These are phyloP conservation scores for Suillus spraguei DNA, from an alignment of 768 basidiomycete species.

Conservation along the genomic window DNA sequence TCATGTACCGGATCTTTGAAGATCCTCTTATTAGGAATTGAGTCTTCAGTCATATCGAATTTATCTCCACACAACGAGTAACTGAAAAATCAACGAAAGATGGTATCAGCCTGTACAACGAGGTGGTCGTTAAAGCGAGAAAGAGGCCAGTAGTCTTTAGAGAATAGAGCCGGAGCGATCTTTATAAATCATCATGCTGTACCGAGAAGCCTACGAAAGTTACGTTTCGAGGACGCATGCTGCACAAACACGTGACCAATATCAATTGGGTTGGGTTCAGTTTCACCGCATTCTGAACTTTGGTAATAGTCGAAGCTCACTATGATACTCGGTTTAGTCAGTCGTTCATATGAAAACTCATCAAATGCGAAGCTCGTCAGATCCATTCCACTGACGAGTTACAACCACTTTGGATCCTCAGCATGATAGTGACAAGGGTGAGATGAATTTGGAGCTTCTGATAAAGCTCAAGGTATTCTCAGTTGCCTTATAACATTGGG, in stretches of 20 bases:
- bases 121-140: neutral
- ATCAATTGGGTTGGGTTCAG: neutral
- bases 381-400: neutral
- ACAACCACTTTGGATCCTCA: neutral
- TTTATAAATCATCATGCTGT: neutral
- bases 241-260: conserved; percentile 1
- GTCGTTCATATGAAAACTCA: neutral
- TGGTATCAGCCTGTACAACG: neutral
- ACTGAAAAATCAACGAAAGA: neutral
- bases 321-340: neutral
- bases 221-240: neutral
- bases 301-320: neutral
- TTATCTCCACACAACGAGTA: neutral
- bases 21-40: conserved; percentile 18
- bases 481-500: neutral
- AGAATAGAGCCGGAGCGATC: neutral
- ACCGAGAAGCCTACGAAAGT: conserved; percentile 2
- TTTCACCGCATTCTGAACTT: neutral
- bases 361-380: neutral
- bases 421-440: neutral
- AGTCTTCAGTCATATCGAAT: conserved; percentile 10
- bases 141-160: neutral
- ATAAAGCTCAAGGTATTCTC: conserved; percentile 2
- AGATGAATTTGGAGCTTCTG: neutral
- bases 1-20: conserved; percentile 47